Evolutionary conservation across 805 yeast genomes (phyloP).

Genomic region (Candida sithepensis): DNA sequence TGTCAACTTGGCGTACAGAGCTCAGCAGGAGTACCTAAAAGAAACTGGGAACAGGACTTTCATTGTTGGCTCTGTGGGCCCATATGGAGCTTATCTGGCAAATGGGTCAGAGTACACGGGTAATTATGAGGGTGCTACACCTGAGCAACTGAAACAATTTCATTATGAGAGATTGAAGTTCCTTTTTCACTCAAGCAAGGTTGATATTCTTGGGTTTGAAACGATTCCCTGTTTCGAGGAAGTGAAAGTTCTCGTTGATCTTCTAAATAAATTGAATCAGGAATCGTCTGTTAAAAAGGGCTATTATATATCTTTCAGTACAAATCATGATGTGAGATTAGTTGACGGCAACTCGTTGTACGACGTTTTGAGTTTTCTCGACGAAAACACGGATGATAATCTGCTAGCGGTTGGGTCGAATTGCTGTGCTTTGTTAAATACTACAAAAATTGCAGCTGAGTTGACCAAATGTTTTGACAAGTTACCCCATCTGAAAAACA

Average conservation of each 20-base stretch:
- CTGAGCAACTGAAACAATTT: constrained; percentile 42
- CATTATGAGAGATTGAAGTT: constrained; percentile 45
- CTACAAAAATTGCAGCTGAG: constrained; percentile 37
- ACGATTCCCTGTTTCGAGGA: constrained; percentile 68
- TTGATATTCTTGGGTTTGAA: constrained; percentile 64
- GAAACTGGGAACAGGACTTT: constrained; percentile 12
- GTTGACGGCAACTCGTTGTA: constrained; percentile 50
- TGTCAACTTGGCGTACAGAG: constrained; percentile 22
- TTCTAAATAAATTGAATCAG: constrained; percentile 31
- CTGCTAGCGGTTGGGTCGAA: constrained; percentile 60
- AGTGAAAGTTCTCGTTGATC: constrained; percentile 42
- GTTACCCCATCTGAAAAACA: constrained; percentile 9
- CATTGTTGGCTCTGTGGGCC: constrained; percentile 69
- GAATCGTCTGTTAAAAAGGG: constrained; percentile 10
- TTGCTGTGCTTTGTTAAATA: constrained; percentile 50
- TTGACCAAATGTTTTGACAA: constrained; percentile 13
- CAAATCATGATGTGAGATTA: constrained; percentile 33
- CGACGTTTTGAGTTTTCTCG: constrained; percentile 27
- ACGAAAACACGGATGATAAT: constrained; percentile 18
- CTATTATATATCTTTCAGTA: constrained; percentile 36
- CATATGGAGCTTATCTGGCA: constrained; percentile 69
- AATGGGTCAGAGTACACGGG: constrained; percentile 76
- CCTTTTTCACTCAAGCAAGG: constrained; percentile 35
- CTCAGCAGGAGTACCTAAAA: constrained; percentile 15
- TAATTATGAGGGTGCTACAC: constrained; percentile 43